Base-by-base conservation (phyloP, 2,329 filamentous ascomycete species). In the Talaromyces islandicus region DNA sequence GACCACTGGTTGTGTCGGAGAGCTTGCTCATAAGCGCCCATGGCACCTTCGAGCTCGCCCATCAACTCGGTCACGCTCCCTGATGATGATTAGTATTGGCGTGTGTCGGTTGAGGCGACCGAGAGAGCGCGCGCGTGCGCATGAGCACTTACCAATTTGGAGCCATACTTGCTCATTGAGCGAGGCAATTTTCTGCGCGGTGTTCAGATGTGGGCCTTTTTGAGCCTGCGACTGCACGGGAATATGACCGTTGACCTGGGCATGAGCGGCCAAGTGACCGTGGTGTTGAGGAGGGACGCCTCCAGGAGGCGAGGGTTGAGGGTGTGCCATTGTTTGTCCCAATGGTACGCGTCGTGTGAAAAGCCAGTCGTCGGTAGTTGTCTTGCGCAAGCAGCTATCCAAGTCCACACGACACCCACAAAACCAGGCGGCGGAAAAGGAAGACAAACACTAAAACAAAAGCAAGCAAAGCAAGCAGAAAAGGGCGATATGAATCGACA, bases 141-240 rank as follows among this genome's bases (percentile, higher is more conserved):
- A 14, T 14, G 62, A 56, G 57, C 46, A 75, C 86, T 64, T 88
- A 96, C 92, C 93, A 67, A 97, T 89, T 73, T 94, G 90, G 71
- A 96, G 83, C 93, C 93, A 97, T 59, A 96, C 87, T 54, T 84
- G 83, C 77, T 97, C 93, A 69, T 96, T 97, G 70, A 93, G 84
- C 7, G 85, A 80, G 6, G 86, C 82, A 57, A 96, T 85, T 71
- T 91, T 88, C 68, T 92, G 89, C 67, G 89, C 86, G 24, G 89
- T 83, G 55, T 84, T 81, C 65, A 83, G 80, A 67, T 84, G 85
- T 66, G 85, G 83, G 54, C 75, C 78, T 62, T 81, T 82, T 68
- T 83, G 85, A 59, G 79, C 81, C 64, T 71, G 73, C 60, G 72
- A 67, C 59, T 76, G 79, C 70, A 78, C 74, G 29, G 62, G 78